A percentile compares a stretch with the other conserved stretches of the same genome.
Evolutionary conservation across 1,284 basidiomycete species (phyloP).

Genomic region (Leccinum fuscescens): DNA sequence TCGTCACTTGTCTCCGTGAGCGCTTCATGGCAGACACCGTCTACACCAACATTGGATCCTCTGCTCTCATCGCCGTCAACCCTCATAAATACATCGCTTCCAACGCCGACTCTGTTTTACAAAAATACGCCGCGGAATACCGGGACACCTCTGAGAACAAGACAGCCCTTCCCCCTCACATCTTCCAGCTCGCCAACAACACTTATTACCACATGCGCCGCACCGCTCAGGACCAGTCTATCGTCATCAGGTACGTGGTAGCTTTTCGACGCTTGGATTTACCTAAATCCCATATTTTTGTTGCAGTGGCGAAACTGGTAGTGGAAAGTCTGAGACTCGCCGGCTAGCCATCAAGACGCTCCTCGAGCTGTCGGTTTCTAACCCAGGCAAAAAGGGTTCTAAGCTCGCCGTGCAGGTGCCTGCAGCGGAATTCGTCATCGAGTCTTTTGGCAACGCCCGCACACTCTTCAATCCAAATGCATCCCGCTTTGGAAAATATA

Average conservation of each 20-base stretch:
- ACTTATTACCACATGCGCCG: constrained; percentile 96
- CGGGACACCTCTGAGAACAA: constrained; percentile 58
- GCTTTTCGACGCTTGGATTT: too few relatives aligned
- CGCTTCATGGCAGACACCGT: constrained; percentile 76
- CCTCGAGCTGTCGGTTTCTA: neutral
- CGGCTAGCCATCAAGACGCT: neutral
- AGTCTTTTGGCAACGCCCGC: too few relatives aligned
- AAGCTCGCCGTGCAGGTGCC: neutral
- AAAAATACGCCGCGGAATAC: constrained; percentile 82
- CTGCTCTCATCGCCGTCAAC: constrained; percentile 78
- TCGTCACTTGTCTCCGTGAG: constrained; percentile 81
- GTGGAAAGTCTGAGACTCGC: too few relatives aligned
- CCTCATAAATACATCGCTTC: constrained; percentile 83
- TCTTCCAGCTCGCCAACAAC: constrained; percentile 88
- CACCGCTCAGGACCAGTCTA: constrained; percentile 87
- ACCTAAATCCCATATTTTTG: too few relatives aligned
- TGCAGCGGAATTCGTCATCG: too few relatives aligned
- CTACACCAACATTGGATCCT: constrained; percentile 52
- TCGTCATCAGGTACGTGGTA: constrained; percentile 38
- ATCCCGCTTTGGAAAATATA: too few relatives aligned
- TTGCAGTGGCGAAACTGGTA: too few relatives aligned
- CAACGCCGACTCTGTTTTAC: constrained; percentile 76
- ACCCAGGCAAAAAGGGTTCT: neutral
- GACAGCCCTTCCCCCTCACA: constrained; percentile 66
- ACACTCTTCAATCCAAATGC: too few relatives aligned